A percentile compares a stretch with the other conserved stretches of the same genome.
Evolutionary conservation across 352 stramenopile genomes (phyloP).

Genomic region (Phytophthora nicotianae): DNA sequence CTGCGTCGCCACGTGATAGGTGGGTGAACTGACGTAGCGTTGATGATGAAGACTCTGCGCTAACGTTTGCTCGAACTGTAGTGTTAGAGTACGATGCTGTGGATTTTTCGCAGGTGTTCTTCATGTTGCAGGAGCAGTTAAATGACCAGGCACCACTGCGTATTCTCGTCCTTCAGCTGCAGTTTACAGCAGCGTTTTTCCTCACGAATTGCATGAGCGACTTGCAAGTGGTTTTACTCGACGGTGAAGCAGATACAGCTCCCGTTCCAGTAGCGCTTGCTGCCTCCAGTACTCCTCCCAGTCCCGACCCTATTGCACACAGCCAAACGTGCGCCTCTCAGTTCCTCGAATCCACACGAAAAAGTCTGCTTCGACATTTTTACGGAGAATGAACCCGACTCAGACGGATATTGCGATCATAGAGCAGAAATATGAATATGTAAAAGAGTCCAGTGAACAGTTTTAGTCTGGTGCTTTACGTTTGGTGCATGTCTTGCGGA

Average conservation of each 20-base stretch:
- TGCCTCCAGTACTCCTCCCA: conserved; percentile 9
- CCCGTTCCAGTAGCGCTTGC: conserved; percentile 21
- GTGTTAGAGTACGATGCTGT: conserved; percentile 58
- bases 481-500: neutral
- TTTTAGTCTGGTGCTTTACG: neutral
- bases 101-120: conserved; percentile 54
- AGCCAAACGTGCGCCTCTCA: conserved; percentile 12
- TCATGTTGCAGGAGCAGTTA: conserved; percentile 57
- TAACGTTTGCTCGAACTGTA: conserved; percentile 13
- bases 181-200: conserved; percentile 50
- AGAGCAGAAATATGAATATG: conserved; percentile 6
- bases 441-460: neutral
- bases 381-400: conserved; percentile 23
- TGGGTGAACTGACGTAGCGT: conserved; percentile 17
- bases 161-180: conserved; percentile 44
- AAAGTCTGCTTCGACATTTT: conserved; percentile 30
- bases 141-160: conserved; percentile 36
- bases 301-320: conserved; percentile 11
- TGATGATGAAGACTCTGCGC: neutral
- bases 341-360: conserved; percentile 33
- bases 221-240: conserved; percentile 41
- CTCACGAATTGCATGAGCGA: conserved; percentile 47
- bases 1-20: conserved; percentile 40
- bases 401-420: neutral
- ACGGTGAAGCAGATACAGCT: conserved; percentile 22